Percentiles rank a stretch among this genome's conserved stretches.
phyloP scores from a whole-genome alignment of 2,329 filamentous ascomycete species.

The Setomelanomma holmii region DNA sequence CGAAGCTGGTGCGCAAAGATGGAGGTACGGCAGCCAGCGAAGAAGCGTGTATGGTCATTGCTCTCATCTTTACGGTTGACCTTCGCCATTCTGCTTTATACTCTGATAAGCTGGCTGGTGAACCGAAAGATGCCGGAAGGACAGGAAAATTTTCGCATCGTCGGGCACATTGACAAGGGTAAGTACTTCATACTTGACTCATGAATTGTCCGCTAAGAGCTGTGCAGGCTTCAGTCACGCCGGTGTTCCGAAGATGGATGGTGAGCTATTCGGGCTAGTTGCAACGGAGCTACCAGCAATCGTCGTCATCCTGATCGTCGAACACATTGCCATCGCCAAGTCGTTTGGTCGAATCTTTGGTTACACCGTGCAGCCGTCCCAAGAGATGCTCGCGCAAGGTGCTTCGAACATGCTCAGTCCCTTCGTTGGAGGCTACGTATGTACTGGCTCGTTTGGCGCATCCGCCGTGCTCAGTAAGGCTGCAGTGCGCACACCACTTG shows the following conservation, averaged over 20 bases:
- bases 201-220: not conserved
- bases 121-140: conserved; percentile 58
- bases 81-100: conserved; percentile 89
- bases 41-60: conserved; percentile 81
- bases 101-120: conserved; percentile 82
- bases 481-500: conserved; percentile 86
- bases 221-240: conserved; percentile 75
- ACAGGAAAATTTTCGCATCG: conserved; percentile 67
- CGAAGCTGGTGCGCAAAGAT: conserved; percentile 64
- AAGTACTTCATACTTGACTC: conserved; percentile 5
- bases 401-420: conserved; percentile 85
- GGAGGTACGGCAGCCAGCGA: conserved; percentile 71
- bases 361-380: conserved; percentile 90
- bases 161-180: conserved; percentile 78
- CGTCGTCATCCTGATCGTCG: conserved; percentile 88
- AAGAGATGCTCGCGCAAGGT: conserved; percentile 92
- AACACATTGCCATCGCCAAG: conserved; percentile 95
- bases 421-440: conserved; percentile 86
- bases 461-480: conserved; percentile 96
- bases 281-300: conserved; percentile 76
- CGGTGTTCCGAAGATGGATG: conserved; percentile 71
- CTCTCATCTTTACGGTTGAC: conserved; percentile 84
- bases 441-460: conserved; percentile 90
- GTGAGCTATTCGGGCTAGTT: conserved; percentile 70
- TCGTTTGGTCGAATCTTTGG: conserved; percentile 93